Evolutionary conservation across 306 rosid species (phyloP).

Genomic region (Rosa multiflora): DNA sequence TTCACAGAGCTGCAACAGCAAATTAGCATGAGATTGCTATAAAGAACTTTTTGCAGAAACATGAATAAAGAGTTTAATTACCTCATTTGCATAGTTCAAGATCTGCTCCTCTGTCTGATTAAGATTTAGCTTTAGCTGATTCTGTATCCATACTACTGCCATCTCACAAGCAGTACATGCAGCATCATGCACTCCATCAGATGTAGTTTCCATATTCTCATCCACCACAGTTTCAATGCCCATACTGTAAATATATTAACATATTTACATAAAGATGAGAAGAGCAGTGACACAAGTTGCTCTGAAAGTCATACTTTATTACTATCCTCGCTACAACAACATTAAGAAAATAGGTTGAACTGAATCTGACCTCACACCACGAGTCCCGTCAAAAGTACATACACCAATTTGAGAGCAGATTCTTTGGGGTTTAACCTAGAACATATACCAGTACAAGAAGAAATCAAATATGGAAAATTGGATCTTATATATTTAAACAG

Average conservation of each 20-base stretch:
- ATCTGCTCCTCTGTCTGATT: slow-evolving; percentile 57
- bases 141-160: slow-evolving; percentile 66
- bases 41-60: neutral
- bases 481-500: neutral
- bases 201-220: slow-evolving; percentile 17
- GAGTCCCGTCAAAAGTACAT: slow-evolving; percentile 50
- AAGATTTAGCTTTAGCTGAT: slow-evolving; percentile 40
- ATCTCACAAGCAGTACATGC: slow-evolving; percentile 55
- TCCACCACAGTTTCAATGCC: slow-evolving; percentile 50
- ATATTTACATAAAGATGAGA: neutral
- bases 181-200: slow-evolving; percentile 29
- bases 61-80: slow-evolving; percentile 7
- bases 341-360: slow-evolving; percentile 18
- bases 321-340: neutral
- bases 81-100: slow-evolving; percentile 49
- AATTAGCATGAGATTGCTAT: slow-evolving; percentile 16
- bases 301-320: neutral
- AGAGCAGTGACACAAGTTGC: neutral
- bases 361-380: slow-evolving; percentile 54
- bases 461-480: neutral
- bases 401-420: slow-evolving; percentile 63
- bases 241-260: slow-evolving; percentile 29
- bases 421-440: slow-evolving; percentile 48
- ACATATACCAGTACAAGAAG: slow-evolving; percentile 18
- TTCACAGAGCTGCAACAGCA: slow-evolving; percentile 52